Percentiles rank a stretch among this genome's conserved stretches.
Evolutionary conservation across 73 alveolate genomes (phyloP).

Genomic region (Paramecium biaurelia): DNA sequence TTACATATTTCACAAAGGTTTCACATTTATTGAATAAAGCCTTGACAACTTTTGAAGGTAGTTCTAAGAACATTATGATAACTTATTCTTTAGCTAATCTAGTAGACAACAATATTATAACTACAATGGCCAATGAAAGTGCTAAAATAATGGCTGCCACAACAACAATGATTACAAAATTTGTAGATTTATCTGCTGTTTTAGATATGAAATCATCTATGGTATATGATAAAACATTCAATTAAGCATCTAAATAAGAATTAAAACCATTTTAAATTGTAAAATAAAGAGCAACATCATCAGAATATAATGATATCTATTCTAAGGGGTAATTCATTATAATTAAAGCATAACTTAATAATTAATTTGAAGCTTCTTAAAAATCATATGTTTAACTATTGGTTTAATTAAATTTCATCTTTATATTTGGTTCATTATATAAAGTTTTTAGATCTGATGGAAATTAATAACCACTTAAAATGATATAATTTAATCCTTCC

Average conservation of each 20-base stretch:
- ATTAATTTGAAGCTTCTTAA: neutral
- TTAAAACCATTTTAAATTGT: neutral
- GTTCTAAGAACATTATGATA: neutral
- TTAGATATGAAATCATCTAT: neutral
- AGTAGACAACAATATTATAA: neutral
- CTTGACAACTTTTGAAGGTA: neutral
- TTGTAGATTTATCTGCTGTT: neutral
- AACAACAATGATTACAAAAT: slow-evolving; percentile 8
- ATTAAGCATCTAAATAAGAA: neutral
- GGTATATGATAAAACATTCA: neutral
- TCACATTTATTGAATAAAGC: neutral
- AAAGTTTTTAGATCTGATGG: neutral
- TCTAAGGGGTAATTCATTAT: neutral
- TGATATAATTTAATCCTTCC: neutral
- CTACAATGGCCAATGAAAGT: neutral
- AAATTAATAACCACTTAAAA: neutral
- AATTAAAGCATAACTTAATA: neutral
- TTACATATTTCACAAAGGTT: neutral
- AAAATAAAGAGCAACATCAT: neutral
- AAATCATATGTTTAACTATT: neutral
- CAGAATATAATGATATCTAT: neutral
- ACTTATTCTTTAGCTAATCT: slow-evolving; percentile 11
- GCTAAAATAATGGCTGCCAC: neutral
- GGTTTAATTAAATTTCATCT: neutral
- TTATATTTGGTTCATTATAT: neutral